Evolutionary conservation across 306 rosid genomes (phyloP), one percentile per base, ranked within the genome.

Genomic region (Ammopiptanthus mongolicus): DNA sequence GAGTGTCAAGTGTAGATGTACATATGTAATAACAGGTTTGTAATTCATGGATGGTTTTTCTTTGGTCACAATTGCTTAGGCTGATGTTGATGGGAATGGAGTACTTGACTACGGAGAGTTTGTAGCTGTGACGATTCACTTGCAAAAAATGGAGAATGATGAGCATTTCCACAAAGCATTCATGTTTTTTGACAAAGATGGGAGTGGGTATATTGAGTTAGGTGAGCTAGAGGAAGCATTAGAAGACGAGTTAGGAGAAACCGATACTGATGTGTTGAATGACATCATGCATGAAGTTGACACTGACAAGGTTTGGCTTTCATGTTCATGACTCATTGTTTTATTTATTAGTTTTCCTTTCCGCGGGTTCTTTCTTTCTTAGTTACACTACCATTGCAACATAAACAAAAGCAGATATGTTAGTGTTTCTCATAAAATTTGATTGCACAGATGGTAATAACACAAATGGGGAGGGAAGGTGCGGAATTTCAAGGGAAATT

Each of bases 41-140:
- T 56, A 37, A 73, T 42, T 75, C 28, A 48, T 21, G 51, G 62
- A 42, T 59, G 73, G 17, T 65, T 65, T 65, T 71, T 84, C 39
- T 62, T 63, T 83, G 50, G 18, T 74, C 14, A 66, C 51, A 52
- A 64, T 57, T 68, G 4, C 64, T 19, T 73, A 96, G 99, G 99
- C 99, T 74, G 99, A 96, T 85, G 99, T 96, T 65, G 96, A 96
- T 77, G 96, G 99, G 80, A 96, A 96, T 78, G 99, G 99, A 71
- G 91, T 90, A 37, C 89, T 96, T 79, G 97, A 96, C 88, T 96
- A 96, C 51, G 97, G 98, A 50, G 99, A 96, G 83, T 96, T 96
- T 78, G 99, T 93, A 65, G 97, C 99, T 62, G 99, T 96, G 60
- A 96, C 98, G 17, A 96, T 96, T 78, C 99, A 92, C 88, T 80